Conservation (phyloP, 2,329 filamentous ascomycete species). For the Paradendryphiella salina region DNA sequence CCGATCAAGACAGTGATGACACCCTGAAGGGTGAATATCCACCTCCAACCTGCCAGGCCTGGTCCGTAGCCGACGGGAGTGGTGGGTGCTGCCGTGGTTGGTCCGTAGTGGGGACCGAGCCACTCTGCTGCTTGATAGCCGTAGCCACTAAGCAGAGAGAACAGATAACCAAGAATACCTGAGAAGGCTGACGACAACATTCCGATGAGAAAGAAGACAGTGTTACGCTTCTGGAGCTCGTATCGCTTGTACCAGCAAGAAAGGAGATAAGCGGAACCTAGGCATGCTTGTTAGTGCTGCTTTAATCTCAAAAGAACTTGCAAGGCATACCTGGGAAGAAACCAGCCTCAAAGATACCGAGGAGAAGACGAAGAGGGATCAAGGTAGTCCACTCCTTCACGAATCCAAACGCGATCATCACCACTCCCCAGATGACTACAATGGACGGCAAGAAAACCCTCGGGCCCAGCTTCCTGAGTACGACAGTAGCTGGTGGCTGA, state of each 20-base stretch:
- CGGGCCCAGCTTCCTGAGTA: slow-evolving; percentile 29
- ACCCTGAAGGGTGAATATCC: slow-evolving; percentile 33
- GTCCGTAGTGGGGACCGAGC: slow-evolving; percentile 39
- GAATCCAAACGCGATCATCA: slow-evolving; percentile 33
- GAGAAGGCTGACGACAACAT: slow-evolving; percentile 33
- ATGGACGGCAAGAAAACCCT: slow-evolving; percentile 26
- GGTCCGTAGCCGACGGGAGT: slow-evolving; percentile 30
- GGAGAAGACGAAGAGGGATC: slow-evolving; percentile 27
- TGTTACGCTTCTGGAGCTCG: slow-evolving; percentile 59
- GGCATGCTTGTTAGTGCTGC: not conserved
- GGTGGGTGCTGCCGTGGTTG: slow-evolving; percentile 27
- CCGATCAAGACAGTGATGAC: slow-evolving; percentile 28
- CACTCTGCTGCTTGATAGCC: slow-evolving; percentile 33
- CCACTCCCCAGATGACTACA: slow-evolving; percentile 28
- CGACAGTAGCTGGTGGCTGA: slow-evolving; percentile 30
- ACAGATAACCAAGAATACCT: slow-evolving; percentile 33
- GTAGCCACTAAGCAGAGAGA: slow-evolving; percentile 56
- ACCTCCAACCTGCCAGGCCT: slow-evolving; percentile 41
- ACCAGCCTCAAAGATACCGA: slow-evolving; percentile 35
- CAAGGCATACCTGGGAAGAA: slow-evolving; percentile 30
- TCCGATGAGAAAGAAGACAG: slow-evolving; percentile 56
- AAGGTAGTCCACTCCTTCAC: slow-evolving; percentile 32
- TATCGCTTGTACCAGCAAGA: slow-evolving; percentile 63
- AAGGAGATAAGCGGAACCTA: slow-evolving; percentile 53
- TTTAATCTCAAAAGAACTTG: not conserved